Percentiles rank a stretch among this genome's conserved stretches.
phyloP scores from a whole-genome alignment of 2,329 filamentous ascomycete species.

The Cryphonectria parasitica region DNA sequence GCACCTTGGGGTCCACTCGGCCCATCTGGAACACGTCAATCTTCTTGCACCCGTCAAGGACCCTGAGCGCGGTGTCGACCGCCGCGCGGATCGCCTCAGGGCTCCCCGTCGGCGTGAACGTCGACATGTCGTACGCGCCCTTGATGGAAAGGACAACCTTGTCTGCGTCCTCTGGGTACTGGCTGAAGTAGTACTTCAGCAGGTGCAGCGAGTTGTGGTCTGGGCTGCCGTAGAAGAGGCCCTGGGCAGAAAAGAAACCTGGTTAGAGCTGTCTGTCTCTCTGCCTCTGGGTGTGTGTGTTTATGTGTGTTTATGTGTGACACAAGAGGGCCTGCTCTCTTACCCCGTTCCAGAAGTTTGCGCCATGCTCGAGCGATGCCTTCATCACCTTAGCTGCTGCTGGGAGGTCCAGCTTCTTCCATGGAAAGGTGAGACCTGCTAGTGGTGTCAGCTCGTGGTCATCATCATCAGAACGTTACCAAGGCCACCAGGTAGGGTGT shows the following conservation, averaged over 20 bases:
- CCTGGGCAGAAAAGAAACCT: constrained; percentile 6
- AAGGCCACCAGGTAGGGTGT: neutral
- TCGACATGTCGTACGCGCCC: constrained; percentile 45
- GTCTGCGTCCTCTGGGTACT: constrained; percentile 58
- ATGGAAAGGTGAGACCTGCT: constrained; percentile 15
- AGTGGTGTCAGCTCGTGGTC: neutral
- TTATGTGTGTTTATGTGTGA: constrained; percentile 32
- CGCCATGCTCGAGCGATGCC: constrained; percentile 47
- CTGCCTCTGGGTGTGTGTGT: neutral
- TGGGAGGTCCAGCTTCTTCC: constrained; percentile 12
- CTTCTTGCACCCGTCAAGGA: constrained; percentile 44
- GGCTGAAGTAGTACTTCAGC: constrained; percentile 57
- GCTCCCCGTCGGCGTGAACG: constrained; percentile 45
- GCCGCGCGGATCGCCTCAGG: constrained; percentile 56
- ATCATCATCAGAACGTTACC: neutral
- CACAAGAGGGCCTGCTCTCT: neutral
- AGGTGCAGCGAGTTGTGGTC: constrained; percentile 57
- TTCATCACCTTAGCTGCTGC: constrained; percentile 22
- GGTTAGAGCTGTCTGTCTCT: constrained; percentile 36
- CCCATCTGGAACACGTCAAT: constrained; percentile 61
- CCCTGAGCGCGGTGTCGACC: constrained; percentile 53
- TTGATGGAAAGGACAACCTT: constrained; percentile 62
- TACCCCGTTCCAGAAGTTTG: constrained; percentile 62
- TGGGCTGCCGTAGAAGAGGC: constrained; percentile 53
- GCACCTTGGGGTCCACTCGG: constrained; percentile 45